A percentile compares a stretch with the other conserved stretches of the same genome.
Evolutionary conservation across 805 yeast species (phyloP).

Genomic region (Hanseniaspora meyeri): DNA sequence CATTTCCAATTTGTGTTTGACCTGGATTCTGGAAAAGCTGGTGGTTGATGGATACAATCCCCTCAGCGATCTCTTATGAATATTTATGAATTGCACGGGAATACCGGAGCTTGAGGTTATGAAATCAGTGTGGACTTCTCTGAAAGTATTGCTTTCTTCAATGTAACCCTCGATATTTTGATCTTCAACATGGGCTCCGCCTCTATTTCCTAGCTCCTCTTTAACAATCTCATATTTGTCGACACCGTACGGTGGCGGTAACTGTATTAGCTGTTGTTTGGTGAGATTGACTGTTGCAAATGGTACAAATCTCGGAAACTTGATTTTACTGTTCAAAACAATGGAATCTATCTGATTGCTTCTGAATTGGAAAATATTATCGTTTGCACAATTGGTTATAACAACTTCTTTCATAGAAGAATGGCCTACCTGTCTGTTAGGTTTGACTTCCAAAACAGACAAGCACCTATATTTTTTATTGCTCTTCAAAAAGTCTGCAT

Average conservation of each 20-base stretch:
- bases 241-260: slow-evolving; percentile 27
- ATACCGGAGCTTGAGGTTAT: slow-evolving; percentile 16
- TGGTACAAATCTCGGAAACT: slow-evolving; percentile 23
- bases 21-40: slow-evolving; percentile 48
- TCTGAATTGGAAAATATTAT: slow-evolving; percentile 49
- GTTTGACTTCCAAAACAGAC: slow-evolving; percentile 51
- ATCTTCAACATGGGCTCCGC: background rate
- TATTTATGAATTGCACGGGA: slow-evolving; percentile 18
- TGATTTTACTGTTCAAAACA: slow-evolving; percentile 21
- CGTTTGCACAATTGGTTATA: slow-evolving; percentile 39
- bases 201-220: background rate
- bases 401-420: slow-evolving; percentile 52
- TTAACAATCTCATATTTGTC: slow-evolving; percentile 18
- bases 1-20: slow-evolving; percentile 58
- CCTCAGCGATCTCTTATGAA: slow-evolving; percentile 22
- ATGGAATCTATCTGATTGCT: slow-evolving; percentile 22
- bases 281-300: slow-evolving; percentile 5
- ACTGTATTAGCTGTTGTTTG: slow-evolving; percentile 10
- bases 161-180: background rate
- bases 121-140: background rate
- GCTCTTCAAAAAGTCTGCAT: slow-evolving; percentile 24
- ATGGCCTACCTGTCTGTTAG: slow-evolving; percentile 34
- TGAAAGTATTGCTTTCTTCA: slow-evolving; percentile 1
- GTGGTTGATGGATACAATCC: slow-evolving; percentile 48
- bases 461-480: slow-evolving; percentile 39